Conservation (phyloP, 495 filamentous ascomycete species). For the Aspergillus biplanus region DNA sequence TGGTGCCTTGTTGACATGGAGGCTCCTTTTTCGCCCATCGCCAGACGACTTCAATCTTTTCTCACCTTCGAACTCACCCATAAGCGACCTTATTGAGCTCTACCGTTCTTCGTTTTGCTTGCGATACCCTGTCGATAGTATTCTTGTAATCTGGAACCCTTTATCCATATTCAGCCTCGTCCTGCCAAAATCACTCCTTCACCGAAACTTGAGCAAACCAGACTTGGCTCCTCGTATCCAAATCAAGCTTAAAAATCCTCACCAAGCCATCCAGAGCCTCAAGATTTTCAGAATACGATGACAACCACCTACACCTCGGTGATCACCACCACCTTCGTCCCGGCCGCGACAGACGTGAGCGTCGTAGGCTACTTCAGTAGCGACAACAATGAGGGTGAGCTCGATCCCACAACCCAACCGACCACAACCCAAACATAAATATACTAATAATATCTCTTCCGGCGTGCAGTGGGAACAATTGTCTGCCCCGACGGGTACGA, state of each 20-base stretch:
- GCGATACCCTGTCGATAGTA: too few relatives aligned
- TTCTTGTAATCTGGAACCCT: too few relatives aligned
- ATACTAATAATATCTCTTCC: neutral
- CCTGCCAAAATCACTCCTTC: too few relatives aligned
- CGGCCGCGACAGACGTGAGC: neutral
- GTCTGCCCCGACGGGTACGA: conserved; percentile 11
- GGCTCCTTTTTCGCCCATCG: too few relatives aligned
- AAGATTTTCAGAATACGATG: neutral
- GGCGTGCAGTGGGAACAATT: conserved; percentile 6
- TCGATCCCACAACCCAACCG: neutral
- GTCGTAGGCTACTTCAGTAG: conserved; percentile 15
- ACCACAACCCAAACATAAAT: neutral
- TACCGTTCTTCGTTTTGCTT: too few relatives aligned
- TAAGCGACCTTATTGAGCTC: too few relatives aligned
- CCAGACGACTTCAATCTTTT: too few relatives aligned
- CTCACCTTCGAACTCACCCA: too few relatives aligned
- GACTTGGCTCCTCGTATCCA: too few relatives aligned
- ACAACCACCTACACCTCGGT: neutral
- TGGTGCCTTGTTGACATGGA: too few relatives aligned
- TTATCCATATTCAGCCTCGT: too few relatives aligned
- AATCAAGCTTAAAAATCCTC: neutral
- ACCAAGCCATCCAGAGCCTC: neutral
- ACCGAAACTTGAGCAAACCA: too few relatives aligned
- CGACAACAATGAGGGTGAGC: neutral
- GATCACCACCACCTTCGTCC: conserved; percentile 11